Evolutionary conservation across 192 early-diverging fungal genomes (phyloP).

Genomic region (Backusella mclennaniae): DNA sequence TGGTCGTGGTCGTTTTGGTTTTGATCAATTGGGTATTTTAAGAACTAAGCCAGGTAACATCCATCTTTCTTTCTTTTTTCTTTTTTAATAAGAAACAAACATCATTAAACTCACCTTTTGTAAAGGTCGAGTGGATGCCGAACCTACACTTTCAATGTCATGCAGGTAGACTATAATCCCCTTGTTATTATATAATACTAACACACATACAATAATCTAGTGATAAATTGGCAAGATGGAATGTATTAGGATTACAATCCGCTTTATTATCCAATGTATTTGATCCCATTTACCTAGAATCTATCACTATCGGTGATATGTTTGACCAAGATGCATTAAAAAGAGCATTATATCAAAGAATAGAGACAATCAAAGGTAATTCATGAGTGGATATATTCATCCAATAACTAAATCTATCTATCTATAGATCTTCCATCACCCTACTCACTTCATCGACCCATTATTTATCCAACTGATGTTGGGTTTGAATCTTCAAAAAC

Average conservation of each 20-base stretch:
- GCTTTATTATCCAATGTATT: conserved; percentile 62
- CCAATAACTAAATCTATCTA: background rate
- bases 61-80: background rate
- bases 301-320: conserved; percentile 67
- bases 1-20: conserved; percentile 63
- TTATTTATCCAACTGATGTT: background rate
- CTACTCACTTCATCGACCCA: conserved; percentile 15
- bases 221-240: conserved; percentile 93
- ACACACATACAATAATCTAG: conserved; percentile 34
- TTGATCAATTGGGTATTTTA: conserved; percentile 54
- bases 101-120: background rate
- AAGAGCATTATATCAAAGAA: conserved; percentile 64
- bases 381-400: too few relatives aligned
- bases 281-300: conserved; percentile 65
- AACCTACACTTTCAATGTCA: conserved; percentile 71
- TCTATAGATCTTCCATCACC: conserved; percentile 6
- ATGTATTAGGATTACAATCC: conserved; percentile 74
- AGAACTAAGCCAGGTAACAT: conserved; percentile 73
- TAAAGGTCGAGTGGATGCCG: conserved; percentile 64
- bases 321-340: conserved; percentile 59
- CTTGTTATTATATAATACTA: background rate
- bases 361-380: conserved; percentile 28
- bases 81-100: background rate
- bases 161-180: conserved; percentile 48
- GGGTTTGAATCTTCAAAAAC: conserved; percentile 23